Conservation (phyloP, 148 eudicot species). For the Beta vulgaris region DNA sequence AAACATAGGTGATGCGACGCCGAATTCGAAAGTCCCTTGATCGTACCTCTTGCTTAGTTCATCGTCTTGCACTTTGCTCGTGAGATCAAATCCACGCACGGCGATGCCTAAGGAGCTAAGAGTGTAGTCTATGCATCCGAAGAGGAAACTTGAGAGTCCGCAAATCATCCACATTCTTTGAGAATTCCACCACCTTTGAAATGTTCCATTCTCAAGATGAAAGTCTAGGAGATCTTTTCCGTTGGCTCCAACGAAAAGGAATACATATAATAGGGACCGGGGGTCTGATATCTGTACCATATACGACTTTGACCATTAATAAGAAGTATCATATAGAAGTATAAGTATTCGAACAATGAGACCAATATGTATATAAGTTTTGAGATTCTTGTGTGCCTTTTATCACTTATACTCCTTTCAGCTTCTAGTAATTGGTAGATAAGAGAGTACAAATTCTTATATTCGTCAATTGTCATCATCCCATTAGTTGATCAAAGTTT, state of each 20-base stretch:
- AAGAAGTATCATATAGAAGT: too few species aligned
- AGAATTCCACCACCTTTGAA: constrained; percentile 55
- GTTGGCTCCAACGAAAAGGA: constrained; percentile 44
- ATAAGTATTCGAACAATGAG: too few species aligned
- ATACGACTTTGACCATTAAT: too few species aligned
- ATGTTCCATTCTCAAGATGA: constrained; percentile 33
- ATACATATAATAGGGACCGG: constrained; percentile 40
- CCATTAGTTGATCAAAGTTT: too few species aligned
- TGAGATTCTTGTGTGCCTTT: too few species aligned
- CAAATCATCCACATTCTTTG: constrained; percentile 65
- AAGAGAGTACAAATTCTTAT: too few species aligned
- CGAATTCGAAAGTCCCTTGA: constrained; percentile 58
- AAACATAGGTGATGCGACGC: constrained; percentile 54
- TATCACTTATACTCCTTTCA: too few species aligned
- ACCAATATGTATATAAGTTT: too few species aligned
- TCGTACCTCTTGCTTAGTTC: constrained; percentile 48
- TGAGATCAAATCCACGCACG: constrained; percentile 41
- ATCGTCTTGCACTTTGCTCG: constrained; percentile 46
- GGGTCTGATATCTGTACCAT: constrained; percentile 39
- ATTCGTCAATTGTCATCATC: too few species aligned
- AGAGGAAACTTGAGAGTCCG: constrained; percentile 39
- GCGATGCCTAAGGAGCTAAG: constrained; percentile 38
- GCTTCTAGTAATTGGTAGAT: too few species aligned
- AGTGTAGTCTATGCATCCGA: constrained; percentile 35
- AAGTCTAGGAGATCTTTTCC: constrained; percentile 46